Percentiles rank a stretch among this genome's conserved stretches.
Evolutionary conservation across 108 stramenopile genomes (phyloP).

Genomic region (Phaeodactylum tricornutum): DNA sequence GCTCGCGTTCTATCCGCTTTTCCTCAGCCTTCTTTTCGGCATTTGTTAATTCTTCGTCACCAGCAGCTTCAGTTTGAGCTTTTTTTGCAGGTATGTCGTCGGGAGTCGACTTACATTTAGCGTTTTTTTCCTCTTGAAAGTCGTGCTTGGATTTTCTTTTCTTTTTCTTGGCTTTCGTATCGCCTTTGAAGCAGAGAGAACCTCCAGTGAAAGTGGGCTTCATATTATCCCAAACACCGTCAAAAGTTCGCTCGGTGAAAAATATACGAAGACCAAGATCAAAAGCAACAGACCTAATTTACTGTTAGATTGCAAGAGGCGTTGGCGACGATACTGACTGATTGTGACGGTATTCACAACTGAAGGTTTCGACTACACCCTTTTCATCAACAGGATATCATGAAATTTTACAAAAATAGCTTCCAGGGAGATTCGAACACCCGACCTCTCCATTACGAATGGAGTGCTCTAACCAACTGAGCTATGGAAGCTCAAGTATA

Average conservation of each 20-base stretch:
- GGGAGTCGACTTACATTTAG: constrained; percentile 1
- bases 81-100: not conserved
- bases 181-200: constrained; percentile 45
- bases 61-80: constrained; percentile 4
- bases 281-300: too few species aligned
- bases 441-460: constrained; percentile 7
- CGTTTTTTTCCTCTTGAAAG: constrained; percentile 2
- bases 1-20: constrained; percentile 39
- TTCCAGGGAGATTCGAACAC: constrained; percentile 1
- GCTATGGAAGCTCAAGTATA: constrained; percentile 3
- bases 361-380: too few species aligned
- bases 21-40: constrained; percentile 49
- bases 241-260: too few species aligned
- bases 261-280: too few species aligned
- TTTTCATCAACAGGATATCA: too few species aligned
- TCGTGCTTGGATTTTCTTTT: constrained; percentile 26
- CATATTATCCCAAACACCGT: too few species aligned
- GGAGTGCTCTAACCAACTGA: constrained; percentile 10
- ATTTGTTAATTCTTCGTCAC: constrained; percentile 61
- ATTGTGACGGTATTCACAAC: too few species aligned
- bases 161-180: constrained; percentile 29
- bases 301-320: too few species aligned
- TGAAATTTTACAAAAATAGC: too few species aligned
- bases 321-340: too few species aligned
- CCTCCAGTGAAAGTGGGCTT: constrained; percentile 35